Percentiles rank a stretch among this genome's conserved stretches.
Evolutionary conservation across 768 basidiomycete genomes (phyloP).

Genomic region (Flagelloscypha sp.): DNA sequence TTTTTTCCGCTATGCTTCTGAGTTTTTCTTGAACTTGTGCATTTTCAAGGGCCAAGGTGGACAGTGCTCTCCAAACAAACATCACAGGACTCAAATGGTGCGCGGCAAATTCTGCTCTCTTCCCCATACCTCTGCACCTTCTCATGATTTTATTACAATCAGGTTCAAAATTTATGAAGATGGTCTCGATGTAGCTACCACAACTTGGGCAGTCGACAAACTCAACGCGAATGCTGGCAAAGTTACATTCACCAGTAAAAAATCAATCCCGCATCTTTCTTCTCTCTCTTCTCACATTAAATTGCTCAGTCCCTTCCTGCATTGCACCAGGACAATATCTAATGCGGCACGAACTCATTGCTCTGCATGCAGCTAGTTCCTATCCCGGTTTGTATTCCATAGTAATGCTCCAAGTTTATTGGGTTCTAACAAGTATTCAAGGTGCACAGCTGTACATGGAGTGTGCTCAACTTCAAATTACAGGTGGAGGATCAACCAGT

Average conservation of each 20-base stretch:
- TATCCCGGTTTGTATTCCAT: slow-evolving; percentile 47
- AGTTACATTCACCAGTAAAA: slow-evolving; percentile 29
- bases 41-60: slow-evolving; percentile 32
- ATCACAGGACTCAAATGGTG: slow-evolving; percentile 45
- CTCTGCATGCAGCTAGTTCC: slow-evolving; percentile 29
- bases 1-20: too few species aligned
- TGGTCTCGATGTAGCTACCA: slow-evolving; percentile 22
- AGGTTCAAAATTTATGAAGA: slow-evolving; percentile 45
- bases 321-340: slow-evolving; percentile 41
- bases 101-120: neutral
- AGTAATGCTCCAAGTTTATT: slow-evolving; percentile 23
- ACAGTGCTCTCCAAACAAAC: slow-evolving; percentile 33
- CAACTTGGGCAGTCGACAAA: slow-evolving; percentile 38
- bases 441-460: slow-evolving; percentile 15
- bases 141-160: neutral
- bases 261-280: too few species aligned
- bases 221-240: slow-evolving; percentile 42
- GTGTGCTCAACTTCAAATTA: slow-evolving; percentile 42
- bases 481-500: slow-evolving; percentile 35
- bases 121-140: neutral
- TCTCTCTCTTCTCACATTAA: too few species aligned
- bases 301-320: slow-evolving; percentile 32
- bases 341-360: slow-evolving; percentile 38
- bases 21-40: too few species aligned
- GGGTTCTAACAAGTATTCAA: neutral